Evolutionary conservation across 768 basidiomycete genomes (phyloP), one percentile per base, ranked within the genome.

Genomic region (Leccinum disarticulatum): DNA sequence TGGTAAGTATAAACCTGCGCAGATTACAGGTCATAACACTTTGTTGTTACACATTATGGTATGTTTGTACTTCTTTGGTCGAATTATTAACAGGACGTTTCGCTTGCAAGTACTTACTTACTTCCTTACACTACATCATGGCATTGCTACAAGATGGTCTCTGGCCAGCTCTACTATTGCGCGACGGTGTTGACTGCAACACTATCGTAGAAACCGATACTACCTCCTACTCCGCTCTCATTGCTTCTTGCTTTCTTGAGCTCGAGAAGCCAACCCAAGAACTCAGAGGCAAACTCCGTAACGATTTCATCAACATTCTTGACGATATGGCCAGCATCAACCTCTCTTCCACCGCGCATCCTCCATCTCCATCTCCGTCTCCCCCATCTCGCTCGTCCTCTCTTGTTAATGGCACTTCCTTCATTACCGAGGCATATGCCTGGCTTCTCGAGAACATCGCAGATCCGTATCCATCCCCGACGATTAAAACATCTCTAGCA

Each of bases 361-460:
- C 10, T 36, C 50, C 31, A 9, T 17, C 6, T 19, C 43, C n/a
- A 5, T 17, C 27, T 5, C 27, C 27, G 6, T 28, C 27, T 28
- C 27, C 27, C 4, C 27, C 27, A 3, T 28, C 27, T 28, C 27
- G 27, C 27, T 28, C 27, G 27, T 5, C 27, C 27, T 6, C 27
- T 28, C 27, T 28, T 28, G 4, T 4, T 5, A 28, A 6, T 28
- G 27, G 6, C 25, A n/a, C 8, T 4, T 49, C 1, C 15, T 67
- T 63, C n/a, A 57, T 52, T 27, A 30, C 31, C 6, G 38, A 68
- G 4, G 72, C 77, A 0, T 78, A 78, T 58, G 55, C 63, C 7
- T 84, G 83, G 82, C 68, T 84, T 1, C 59, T 80, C 0, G 50
- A 64, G 1, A 79, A 85, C 53, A 63, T 84, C 0, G 77, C 81